Evolutionary conservation across 345 rosid species (phyloP), one percentile per base, ranked within the genome.

Genomic region (Cardiospermum halicacabum): DNA sequence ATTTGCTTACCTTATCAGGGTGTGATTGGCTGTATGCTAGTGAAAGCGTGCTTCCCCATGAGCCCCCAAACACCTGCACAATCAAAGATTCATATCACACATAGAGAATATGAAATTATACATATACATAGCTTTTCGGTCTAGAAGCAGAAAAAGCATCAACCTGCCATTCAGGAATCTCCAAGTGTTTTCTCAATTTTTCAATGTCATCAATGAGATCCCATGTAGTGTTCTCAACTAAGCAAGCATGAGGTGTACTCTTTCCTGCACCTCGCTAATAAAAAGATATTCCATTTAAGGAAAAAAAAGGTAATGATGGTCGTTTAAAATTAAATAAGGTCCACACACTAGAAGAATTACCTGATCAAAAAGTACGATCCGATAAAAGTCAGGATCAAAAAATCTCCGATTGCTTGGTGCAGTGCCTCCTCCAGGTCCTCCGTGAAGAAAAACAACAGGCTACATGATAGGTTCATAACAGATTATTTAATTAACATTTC

Each of bases 381-480:
- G 77, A 71, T 85, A 90, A 78, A 84, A 88, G 16, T 80, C 82
- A 26, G 97, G 94, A 78, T 93, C 96, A 56, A 93, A 93, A 74
- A 93, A 86, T 77, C 84, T 82, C 34, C 94, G 80, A 66, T 93
- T 90, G 55, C 74, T 78, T 12, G 97, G 94, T 18, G 92, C 31
- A 1, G 92, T 86, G 58, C 97, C 97, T 73, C 97, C 97, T 65
- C 98, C 98, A n/a, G 98, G 98, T 13, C 98, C 98, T 18, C 98
- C 98, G 42, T 90, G 98, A 75, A 93, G 92, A 77, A 93, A 93
- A 21, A 93, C 84, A 67, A 86, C 88, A n/a, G 98, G 92, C 98
- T 90, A 85, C 77, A 82, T 62, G 24, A 71, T 34, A 62, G 24
- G 57, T 43, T 49, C 25, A 49, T 30, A 70, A 25, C 7, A 31